Conservation (phyloP, 108 stramenopile species). For the Fistulifera solaris region DNA sequence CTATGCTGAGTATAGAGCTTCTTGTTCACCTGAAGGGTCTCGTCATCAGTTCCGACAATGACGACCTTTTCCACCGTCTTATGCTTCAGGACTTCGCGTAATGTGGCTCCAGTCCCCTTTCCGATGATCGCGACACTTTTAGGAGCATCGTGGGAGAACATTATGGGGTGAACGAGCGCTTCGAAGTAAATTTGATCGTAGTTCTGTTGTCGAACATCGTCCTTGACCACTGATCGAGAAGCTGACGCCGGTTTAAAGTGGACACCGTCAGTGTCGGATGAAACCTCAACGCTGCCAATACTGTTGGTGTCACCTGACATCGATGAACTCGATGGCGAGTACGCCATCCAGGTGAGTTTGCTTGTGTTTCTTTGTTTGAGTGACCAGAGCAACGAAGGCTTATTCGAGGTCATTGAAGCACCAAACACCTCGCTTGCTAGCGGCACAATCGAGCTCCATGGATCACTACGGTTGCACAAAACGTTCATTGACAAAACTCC, state of each 20-base stretch:
- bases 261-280: too few relatives aligned
- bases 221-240: constrained; percentile 39
- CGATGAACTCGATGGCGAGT: constrained; percentile 31
- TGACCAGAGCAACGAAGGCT: constrained; percentile 61
- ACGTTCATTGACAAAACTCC: constrained; percentile 73
- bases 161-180: constrained; percentile 84
- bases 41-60: constrained; percentile 85
- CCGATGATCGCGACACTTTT: constrained; percentile 56
- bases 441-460: constrained; percentile 50
- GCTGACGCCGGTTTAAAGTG: too few relatives aligned
- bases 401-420: constrained; percentile 35
- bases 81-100: constrained; percentile 79
- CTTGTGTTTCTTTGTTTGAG: constrained; percentile 14
- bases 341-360: constrained; percentile 20
- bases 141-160: constrained; percentile 69
- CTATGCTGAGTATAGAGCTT: constrained; percentile 54
- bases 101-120: constrained; percentile 66
- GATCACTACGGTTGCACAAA: constrained; percentile 51
- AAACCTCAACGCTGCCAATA: constrained; percentile 17
- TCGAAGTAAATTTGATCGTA: constrained; percentile 85
- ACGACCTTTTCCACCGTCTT: constrained; percentile 11
- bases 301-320: constrained; percentile 36
- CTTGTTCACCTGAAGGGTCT: constrained; percentile 51
- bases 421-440: constrained; percentile 45
- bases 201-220: constrained; percentile 50